Conservation (phyloP, 108 stramenopile species). For the Cyclotella cryptica region DNA sequence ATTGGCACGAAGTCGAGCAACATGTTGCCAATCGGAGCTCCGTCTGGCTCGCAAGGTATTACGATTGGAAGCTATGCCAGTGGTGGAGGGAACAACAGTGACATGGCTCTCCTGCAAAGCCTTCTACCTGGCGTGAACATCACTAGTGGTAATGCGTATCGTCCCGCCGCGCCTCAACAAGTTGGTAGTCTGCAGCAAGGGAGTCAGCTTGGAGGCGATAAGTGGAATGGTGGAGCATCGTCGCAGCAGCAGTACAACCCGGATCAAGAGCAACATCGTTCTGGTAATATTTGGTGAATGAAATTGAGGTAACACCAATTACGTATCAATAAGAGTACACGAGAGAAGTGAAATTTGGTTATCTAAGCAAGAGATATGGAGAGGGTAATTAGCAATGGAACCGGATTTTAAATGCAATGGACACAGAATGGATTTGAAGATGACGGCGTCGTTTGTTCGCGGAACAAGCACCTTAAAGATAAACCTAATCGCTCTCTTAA, state of each 20-base stretch:
- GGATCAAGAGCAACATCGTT: conserved; percentile 37
- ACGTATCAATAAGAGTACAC: background rate
- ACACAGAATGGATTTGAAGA: conserved; percentile 18
- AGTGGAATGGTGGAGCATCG: conserved; percentile 35
- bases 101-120: conserved; percentile 88
- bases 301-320: background rate
- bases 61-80: conserved; percentile 62
- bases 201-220: conserved; percentile 16
- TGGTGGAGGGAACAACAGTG: conserved; percentile 59
- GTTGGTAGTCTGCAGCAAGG: conserved; percentile 46
- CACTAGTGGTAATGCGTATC: conserved; percentile 44
- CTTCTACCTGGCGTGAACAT: conserved; percentile 80
- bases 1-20: conserved; percentile 63
- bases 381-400: conserved; percentile 23
- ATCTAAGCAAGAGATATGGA: conserved; percentile 27
- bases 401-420: conserved; percentile 46
- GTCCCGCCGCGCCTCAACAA: conserved; percentile 35
- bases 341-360: conserved; percentile 7
- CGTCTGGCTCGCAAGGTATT: conserved; percentile 58
- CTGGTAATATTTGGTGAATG: conserved; percentile 43
- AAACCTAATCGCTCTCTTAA: conserved; percentile 18
- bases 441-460: conserved; percentile 4
- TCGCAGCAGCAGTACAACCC: conserved; percentile 23
- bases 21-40: conserved; percentile 56
- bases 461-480: conserved; percentile 16